A percentile compares a stretch with the other conserved stretches of the same genome.
Evolutionary conservation across 768 basidiomycete species (phyloP).

Genomic region (Flagelloscypha sp.): DNA sequence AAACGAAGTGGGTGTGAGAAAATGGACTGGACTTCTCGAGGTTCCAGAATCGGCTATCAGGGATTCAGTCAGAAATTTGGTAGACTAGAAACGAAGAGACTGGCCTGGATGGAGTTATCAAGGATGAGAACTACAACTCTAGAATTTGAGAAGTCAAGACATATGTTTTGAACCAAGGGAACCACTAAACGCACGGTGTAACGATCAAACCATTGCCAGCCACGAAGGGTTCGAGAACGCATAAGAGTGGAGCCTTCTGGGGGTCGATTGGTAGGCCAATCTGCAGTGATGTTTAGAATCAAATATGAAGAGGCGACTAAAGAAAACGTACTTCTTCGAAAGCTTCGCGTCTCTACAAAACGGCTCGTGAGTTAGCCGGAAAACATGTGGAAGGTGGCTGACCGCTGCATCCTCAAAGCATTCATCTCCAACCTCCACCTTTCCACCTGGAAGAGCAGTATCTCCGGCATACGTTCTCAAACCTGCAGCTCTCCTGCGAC

Average conservation of each 20-base stretch:
- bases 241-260: conserved; percentile 64
- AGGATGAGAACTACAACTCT: conserved; percentile 84
- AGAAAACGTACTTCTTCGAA: conserved; percentile 67
- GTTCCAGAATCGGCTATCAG: conserved; percentile 68
- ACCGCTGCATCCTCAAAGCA: conserved; percentile 79
- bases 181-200: conserved; percentile 59
- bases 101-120: conserved; percentile 65
- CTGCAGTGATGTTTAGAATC: conserved; percentile 27
- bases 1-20: conserved; percentile 81
- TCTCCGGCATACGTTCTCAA: conserved; percentile 78
- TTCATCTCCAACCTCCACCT: conserved; percentile 58
- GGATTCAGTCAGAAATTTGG: neutral
- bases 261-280: conserved; percentile 75
- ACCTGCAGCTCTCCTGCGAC: conserved; percentile 57
- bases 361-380: neutral
- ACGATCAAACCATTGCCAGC: conserved; percentile 67
- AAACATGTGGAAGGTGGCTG: conserved; percentile 17
- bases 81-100: conserved; percentile 9
- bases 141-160: conserved; percentile 1
- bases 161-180: neutral
- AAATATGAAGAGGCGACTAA: neutral
- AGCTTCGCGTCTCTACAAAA: conserved; percentile 70
- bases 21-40: conserved; percentile 67
- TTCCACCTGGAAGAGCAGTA: conserved; percentile 84
- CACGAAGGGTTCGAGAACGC: conserved; percentile 72